phyloP scores from a whole-genome alignment of 306 rosid genomes.

The Casuarina glauca region DNA sequence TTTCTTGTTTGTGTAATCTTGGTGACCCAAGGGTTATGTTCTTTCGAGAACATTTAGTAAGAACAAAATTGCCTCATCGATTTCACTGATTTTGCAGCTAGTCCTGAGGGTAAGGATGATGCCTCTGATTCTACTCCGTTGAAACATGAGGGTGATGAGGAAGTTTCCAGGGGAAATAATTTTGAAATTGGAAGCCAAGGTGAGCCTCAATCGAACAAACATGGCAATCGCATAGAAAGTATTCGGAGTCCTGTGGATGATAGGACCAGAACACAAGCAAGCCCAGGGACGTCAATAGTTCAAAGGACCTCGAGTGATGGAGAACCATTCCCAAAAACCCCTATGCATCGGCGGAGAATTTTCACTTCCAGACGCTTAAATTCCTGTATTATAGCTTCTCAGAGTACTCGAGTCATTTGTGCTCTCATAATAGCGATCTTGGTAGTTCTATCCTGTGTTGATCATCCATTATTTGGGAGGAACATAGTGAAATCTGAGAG shows the following conservation, averaged over 20 bases:
- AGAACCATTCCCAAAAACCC: slow-evolving; percentile 13
- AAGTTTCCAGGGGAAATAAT: slow-evolving; percentile 18
- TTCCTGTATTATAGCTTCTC: slow-evolving; percentile 59
- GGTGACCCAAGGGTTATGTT: neutral
- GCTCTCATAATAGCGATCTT: slow-evolving; percentile 53
- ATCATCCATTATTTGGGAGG: slow-evolving; percentile 33
- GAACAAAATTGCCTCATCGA: neutral
- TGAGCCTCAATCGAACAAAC: slow-evolving; percentile 6
- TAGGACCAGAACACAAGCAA: slow-evolving; percentile 9
- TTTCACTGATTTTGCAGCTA: slow-evolving; percentile 26
- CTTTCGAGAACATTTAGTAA: too few relatives aligned
- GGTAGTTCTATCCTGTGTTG: slow-evolving; percentile 52
- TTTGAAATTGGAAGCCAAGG: neutral
- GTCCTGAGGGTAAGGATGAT: slow-evolving; percentile 18
- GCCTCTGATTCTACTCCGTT: slow-evolving; percentile 13
- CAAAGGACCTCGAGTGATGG: slow-evolving; percentile 14
- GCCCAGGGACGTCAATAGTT: slow-evolving; percentile 12
- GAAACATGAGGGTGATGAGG: slow-evolving; percentile 33
- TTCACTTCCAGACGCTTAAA: slow-evolving; percentile 69
- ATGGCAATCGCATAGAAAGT: neutral
- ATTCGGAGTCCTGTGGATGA: slow-evolving; percentile 7
- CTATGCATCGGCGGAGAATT: slow-evolving; percentile 17
- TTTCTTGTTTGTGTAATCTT: neutral
- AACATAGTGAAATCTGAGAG: slow-evolving; percentile 44
- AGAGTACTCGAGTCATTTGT: slow-evolving; percentile 49